Evolutionary conservation across 78 protist genomes (phyloP), one percentile per base, ranked within the genome.

Genomic region (Dictyostelium purpureum): DNA sequence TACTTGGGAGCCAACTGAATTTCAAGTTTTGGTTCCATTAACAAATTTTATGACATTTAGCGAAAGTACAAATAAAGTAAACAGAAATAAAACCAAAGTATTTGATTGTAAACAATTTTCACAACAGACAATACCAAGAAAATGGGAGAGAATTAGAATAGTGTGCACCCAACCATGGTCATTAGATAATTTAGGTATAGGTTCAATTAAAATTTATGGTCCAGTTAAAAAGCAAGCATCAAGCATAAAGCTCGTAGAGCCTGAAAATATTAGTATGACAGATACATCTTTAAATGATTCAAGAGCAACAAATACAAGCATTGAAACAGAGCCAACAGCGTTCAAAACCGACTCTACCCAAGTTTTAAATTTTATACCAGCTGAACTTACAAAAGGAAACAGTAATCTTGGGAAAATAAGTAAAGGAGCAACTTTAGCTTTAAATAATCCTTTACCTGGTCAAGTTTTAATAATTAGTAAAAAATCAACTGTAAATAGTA

Each of bases 1-100:
- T 10, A 83, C 43, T n/a, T 83, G 90, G 90, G 90, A 83, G 21
- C 28, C 71, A 26, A 70, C 49, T 31, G 90, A 83, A 42, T 83
- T 52, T 33, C 79, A 70, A 24, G 90, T 83, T 0, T 28, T 83
- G 80, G 79, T 83, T 56, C 80, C 57, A 52, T 31, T 83, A 26
- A 83, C 90, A 14, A 70, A 51, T 6, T 83, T 83, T 43, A 83
- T 83, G 90, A 56, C 61, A 4, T 18, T 28, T 0, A 83, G 80
- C 16, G 90, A 83, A 9, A 70, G 59, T 10, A 83, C 75, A 4
- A 75, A 71, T 12, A 63, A 43, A 14, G 40, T 57, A 18, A 83
- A 83, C 42, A 70, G 80, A 71, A 45, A 42, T n/a, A 45, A 38
- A 6, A 6, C 2, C 0, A 83, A 54, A 28, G 37, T 70, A 83